These are phyloP conservation scores for Fusarium sp. DNA, from an alignment of 2,329 filamentous ascomycete species.

Conservation along the genomic window DNA sequence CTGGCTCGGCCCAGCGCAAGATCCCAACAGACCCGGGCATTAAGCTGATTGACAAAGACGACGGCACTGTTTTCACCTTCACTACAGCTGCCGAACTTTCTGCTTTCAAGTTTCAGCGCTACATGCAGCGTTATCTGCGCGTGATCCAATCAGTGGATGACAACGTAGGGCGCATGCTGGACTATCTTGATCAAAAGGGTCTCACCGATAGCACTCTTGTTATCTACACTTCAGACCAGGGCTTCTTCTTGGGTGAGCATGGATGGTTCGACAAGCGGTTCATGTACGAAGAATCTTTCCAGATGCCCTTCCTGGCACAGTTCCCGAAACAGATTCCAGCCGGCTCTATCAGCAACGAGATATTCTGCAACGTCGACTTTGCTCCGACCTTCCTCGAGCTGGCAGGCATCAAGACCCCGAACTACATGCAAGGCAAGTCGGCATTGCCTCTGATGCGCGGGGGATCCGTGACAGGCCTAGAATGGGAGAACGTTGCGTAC, in stretches of 20 bases:
- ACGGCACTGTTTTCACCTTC: slow-evolving; percentile 54
- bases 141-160: slow-evolving; percentile 63
- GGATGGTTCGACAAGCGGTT: slow-evolving; percentile 68
- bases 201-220: slow-evolving; percentile 59
- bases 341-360: slow-evolving; percentile 54
- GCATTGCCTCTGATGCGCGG: slow-evolving; percentile 50
- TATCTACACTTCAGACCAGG: slow-evolving; percentile 64
- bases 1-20: slow-evolving; percentile 33
- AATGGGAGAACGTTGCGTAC: slow-evolving; percentile 63
- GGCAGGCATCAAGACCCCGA: slow-evolving; percentile 52
- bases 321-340: slow-evolving; percentile 53
- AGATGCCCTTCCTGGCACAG: slow-evolving; percentile 63
- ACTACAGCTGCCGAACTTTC: slow-evolving; percentile 51
- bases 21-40: neutral
- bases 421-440: slow-evolving; percentile 61
- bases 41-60: neutral
- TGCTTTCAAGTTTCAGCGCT: slow-evolving; percentile 65
- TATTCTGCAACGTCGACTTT: slow-evolving; percentile 64
- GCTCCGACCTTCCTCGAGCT: slow-evolving; percentile 60
- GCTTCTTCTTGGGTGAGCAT: slow-evolving; percentile 65
- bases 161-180: slow-evolving; percentile 58
- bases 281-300: slow-evolving; percentile 66
- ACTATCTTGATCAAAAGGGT: slow-evolving; percentile 53
- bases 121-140: slow-evolving; percentile 64
- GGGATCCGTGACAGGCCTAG: slow-evolving; percentile 43